Conservation (phyloP, 139 green algal species). For the Volvox africanus region DNA sequence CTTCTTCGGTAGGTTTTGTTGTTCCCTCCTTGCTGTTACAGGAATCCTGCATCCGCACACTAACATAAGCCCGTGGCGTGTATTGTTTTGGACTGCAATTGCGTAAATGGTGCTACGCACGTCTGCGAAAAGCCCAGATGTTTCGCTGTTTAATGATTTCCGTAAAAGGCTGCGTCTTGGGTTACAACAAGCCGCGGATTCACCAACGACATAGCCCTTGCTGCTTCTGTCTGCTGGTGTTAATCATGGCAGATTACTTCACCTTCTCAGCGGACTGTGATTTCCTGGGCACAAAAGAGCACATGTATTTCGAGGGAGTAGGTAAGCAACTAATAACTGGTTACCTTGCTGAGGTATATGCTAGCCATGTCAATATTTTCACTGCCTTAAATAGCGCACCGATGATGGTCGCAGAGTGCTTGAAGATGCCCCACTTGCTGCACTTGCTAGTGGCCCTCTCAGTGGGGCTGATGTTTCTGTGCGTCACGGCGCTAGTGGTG, state of each 20-base stretch:
- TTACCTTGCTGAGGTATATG: too few species aligned
- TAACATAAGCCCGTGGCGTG: neutral
- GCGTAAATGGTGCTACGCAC: too few species aligned
- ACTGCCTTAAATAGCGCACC: neutral
- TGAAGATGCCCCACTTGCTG: conserved; percentile 48
- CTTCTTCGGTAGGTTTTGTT: conserved; percentile 7
- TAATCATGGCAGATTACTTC: conserved; percentile 25
- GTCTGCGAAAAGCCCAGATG: too few species aligned
- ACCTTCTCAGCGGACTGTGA: conserved; percentile 18
- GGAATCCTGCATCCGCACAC: too few species aligned
- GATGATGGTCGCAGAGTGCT: neutral
- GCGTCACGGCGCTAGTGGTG: conserved; percentile 27
- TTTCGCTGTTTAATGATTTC: too few species aligned
- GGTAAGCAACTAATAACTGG: too few species aligned
- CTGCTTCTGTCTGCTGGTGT: too few species aligned
- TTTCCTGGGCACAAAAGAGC: neutral
- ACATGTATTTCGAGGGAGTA: conserved; percentile 6
- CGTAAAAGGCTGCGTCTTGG: too few species aligned
- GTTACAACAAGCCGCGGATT: too few species aligned
- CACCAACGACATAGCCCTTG: too few species aligned
- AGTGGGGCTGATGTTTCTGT: conserved; percentile 2
- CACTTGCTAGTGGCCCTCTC: conserved; percentile 1
- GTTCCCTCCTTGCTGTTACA: too few species aligned
- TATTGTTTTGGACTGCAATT: neutral
- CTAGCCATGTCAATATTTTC: too few species aligned